A percentile compares a stretch with the other conserved stretches of the same genome.
These are phyloP conservation scores for Alternaria metachromatica DNA, from an alignment of 2,329 filamentous ascomycete species.

Conservation along the genomic window DNA sequence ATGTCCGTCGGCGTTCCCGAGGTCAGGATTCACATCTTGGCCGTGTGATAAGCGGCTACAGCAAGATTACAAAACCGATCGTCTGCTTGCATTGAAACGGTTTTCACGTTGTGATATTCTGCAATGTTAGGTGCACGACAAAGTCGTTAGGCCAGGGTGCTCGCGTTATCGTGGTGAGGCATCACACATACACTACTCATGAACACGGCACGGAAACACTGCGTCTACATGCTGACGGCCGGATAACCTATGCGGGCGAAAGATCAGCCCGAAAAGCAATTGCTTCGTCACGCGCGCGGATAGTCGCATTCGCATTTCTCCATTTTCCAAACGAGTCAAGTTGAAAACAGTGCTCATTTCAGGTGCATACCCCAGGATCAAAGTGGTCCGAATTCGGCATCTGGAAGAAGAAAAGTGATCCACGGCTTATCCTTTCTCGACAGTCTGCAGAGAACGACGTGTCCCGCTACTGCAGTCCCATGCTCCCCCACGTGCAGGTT, in stretches of 20 bases:
- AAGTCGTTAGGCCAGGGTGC: not conserved
- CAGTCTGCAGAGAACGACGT: not conserved
- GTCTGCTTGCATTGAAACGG: not conserved
- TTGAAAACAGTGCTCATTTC: not conserved
- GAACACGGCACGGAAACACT: not conserved
- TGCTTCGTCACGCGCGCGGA: not conserved
- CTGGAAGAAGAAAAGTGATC: not conserved
- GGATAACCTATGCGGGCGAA: not conserved
- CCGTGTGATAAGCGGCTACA: not conserved
- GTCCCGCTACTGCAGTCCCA: conserved; percentile 7
- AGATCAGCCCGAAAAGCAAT: not conserved
- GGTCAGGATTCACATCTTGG: not conserved
- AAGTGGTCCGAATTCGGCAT: not conserved
- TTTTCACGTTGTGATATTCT: not conserved
- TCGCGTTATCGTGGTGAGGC: not conserved
- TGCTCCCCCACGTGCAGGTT: conserved; percentile 5
- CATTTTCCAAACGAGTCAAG: not conserved
- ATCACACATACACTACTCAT: not conserved
- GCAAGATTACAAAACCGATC: not conserved
- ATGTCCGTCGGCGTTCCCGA: not conserved
- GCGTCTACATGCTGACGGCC: not conserved
- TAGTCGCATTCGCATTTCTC: not conserved
- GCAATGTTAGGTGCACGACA: not conserved
- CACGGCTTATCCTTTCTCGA: not conserved
- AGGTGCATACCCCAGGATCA: not conserved